Conservation (phyloP, 495 filamentous ascomycete species). For the Tetracladium setigerum region DNA sequence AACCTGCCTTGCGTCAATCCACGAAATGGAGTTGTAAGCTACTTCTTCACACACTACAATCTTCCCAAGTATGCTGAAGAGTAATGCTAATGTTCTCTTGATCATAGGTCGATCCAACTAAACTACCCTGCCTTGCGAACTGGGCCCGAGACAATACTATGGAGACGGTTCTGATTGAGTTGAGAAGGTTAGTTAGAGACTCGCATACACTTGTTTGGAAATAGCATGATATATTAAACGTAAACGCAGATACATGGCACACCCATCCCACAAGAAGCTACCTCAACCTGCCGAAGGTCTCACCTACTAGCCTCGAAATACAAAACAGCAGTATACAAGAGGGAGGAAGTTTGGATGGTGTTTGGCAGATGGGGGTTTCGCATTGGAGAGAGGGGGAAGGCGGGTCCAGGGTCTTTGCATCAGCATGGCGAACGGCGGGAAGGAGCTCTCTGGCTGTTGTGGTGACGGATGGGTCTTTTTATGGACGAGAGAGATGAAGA, state of each 20-base stretch:
- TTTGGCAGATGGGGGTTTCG: too few species aligned
- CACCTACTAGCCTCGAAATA: slow-evolving; percentile 48
- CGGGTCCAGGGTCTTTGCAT: too few species aligned
- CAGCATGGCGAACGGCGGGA: too few species aligned
- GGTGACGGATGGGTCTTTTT: too few species aligned
- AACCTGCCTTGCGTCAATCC: slow-evolving; percentile 90
- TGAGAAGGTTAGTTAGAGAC: slow-evolving; percentile 53
- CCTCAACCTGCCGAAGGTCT: slow-evolving; percentile 87
- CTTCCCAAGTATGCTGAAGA: not conserved
- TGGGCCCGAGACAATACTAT: slow-evolving; percentile 89
- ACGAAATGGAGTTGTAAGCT: slow-evolving; percentile 62
- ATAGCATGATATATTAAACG: not conserved
- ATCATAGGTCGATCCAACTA: slow-evolving; percentile 69
- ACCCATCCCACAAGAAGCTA: slow-evolving; percentile 87
- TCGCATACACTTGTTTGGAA: not conserved
- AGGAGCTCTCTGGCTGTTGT: too few species aligned
- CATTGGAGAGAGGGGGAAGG: too few species aligned
- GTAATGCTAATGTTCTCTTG: slow-evolving; percentile 7
- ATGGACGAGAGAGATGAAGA: too few species aligned
- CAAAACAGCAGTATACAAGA: too few species aligned
- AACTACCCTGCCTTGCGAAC: slow-evolving; percentile 72
- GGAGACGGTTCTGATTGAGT: slow-evolving; percentile 88
- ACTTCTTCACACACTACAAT: not conserved
- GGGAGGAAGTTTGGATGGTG: too few species aligned
- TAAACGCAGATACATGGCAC: slow-evolving; percentile 77